Conservation (phyloP, 2,329 filamentous ascomycete genomes). For the Ophiostoma fasciatum region DNA sequence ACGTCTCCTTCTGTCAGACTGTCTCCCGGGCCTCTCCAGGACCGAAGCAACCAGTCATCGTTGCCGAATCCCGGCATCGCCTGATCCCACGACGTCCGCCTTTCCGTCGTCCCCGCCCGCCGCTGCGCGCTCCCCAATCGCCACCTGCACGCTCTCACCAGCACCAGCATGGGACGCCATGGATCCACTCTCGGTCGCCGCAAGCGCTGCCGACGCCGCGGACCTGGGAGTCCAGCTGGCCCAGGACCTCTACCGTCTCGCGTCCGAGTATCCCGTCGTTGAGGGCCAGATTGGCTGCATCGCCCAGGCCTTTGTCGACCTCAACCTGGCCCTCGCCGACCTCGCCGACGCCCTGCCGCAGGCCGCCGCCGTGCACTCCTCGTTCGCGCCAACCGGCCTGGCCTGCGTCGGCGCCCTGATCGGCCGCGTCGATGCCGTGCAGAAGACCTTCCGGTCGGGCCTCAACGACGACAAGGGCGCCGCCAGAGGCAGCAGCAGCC, state of each 20-base stretch:
- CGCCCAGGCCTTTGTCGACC: constrained; percentile 10
- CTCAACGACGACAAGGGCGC: constrained; percentile 1
- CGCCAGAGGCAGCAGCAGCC: background rate
- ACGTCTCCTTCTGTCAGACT: too few species aligned
- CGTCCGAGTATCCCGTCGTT: constrained; percentile 5
- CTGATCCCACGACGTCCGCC: too few species aligned
- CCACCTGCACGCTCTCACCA: too few species aligned
- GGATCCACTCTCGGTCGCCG: constrained; percentile 7
- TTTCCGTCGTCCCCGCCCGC: background rate
- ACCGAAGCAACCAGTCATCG: too few species aligned
- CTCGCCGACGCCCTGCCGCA: constrained; percentile 4
- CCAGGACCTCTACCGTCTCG: constrained; percentile 10
- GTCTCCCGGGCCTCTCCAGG: too few species aligned
- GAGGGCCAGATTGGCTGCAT: constrained; percentile 10
- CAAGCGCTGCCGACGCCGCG: constrained; percentile 9
- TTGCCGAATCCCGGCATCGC: too few species aligned
- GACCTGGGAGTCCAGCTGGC: constrained; percentile 9
- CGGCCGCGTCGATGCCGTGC: constrained; percentile 7
- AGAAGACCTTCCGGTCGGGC: constrained; percentile 1
- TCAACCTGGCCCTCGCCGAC: constrained; percentile 10
- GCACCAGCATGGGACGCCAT: constrained; percentile 6
- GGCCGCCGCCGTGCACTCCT: too few species aligned
- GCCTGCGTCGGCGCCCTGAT: constrained; percentile 2
- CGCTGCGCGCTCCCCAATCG: too few species aligned
- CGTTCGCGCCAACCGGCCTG: constrained; percentile 3